These are phyloP conservation scores for Apiotrichum siamense DNA, from an alignment of 1,284 basidiomycete genomes.

Conservation along the genomic window DNA sequence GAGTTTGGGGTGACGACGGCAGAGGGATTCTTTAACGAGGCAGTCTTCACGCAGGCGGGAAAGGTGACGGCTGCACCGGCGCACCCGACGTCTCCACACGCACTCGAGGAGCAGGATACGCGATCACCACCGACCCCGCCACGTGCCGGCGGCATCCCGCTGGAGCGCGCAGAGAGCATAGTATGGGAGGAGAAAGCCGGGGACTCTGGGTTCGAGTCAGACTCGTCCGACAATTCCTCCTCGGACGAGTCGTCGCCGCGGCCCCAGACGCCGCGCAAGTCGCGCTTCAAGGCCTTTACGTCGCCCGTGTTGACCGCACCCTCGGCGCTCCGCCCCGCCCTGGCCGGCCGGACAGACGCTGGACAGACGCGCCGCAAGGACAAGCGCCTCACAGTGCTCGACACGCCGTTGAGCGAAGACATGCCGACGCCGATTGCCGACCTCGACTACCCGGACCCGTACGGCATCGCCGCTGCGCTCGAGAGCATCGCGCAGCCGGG, in stretches of 20 bases:
- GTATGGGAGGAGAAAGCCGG: not conserved
- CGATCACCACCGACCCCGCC: not conserved
- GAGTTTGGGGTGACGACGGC: slow-evolving; percentile 25
- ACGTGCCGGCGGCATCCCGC: slow-evolving; percentile 1
- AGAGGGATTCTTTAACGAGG: slow-evolving; percentile 24
- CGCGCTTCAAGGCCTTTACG: slow-evolving; percentile 19
- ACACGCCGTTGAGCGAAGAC: slow-evolving; percentile 10
- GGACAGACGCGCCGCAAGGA: not conserved
- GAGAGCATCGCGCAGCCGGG: slow-evolving; percentile 1
- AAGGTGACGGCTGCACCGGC: not conserved
- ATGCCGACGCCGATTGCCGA: slow-evolving; percentile 9
- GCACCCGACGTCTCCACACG: slow-evolving; percentile 3
- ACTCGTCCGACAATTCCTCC: not conserved
- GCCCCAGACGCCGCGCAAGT: not conserved
- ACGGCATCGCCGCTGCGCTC: slow-evolving; percentile 20
- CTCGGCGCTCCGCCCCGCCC: not conserved
- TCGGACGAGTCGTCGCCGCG: not conserved
- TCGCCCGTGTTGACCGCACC: slow-evolving; percentile 6
- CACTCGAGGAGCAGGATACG: not conserved
- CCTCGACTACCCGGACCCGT: slow-evolving; percentile 28
- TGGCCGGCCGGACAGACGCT: not conserved
- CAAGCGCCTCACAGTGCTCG: slow-evolving; percentile 6
- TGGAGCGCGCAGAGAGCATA: slow-evolving; percentile 5
- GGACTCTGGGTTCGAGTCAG: not conserved
- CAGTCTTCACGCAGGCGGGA: slow-evolving; percentile 6